A percentile compares a stretch with the other conserved stretches of the same genome.
phyloP scores from a whole-genome alignment of 371 early-diverging fungal genomes.

The Capillidium heterosporum region DNA sequence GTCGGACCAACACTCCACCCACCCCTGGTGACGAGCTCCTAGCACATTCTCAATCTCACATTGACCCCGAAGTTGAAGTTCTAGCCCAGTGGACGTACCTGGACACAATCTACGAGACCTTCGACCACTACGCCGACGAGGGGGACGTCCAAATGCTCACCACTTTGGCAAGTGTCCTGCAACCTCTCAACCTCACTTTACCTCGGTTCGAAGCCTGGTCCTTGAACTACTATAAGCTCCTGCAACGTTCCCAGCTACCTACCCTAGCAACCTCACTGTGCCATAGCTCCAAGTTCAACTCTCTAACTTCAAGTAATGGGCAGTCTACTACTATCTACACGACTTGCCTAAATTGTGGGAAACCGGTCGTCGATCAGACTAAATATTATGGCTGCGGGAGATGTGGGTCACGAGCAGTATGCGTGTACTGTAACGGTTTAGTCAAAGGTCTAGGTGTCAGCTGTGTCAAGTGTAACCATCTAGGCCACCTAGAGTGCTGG shows the following conservation, averaged over 20 bases:
- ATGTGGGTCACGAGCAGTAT: too few relatives aligned
- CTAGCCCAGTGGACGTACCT: constrained; percentile 32
- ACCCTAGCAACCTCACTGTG: constrained; percentile 34
- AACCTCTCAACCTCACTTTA: constrained; percentile 18
- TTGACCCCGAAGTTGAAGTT: constrained; percentile 13
- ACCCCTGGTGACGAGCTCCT: constrained; percentile 1
- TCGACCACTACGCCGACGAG: constrained; percentile 57
- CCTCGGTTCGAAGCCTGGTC: constrained; percentile 46
- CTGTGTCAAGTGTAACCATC: too few relatives aligned
- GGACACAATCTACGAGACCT: constrained; percentile 26
- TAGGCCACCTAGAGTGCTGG: too few relatives aligned
- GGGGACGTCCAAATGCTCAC: constrained; percentile 78
- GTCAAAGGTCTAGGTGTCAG: too few relatives aligned
- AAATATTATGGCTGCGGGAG: constrained; percentile 1
- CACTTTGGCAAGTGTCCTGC: constrained; percentile 41
- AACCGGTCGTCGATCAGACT: constrained; percentile 29
- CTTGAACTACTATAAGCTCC: constrained; percentile 48
- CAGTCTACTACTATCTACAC: constrained; percentile 57
- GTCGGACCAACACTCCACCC: constrained; percentile 8
- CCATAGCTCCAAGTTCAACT: constrained; percentile 31
- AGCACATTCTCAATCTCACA: neutral
- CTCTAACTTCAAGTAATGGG: constrained; percentile 36
- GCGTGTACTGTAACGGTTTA: too few relatives aligned
- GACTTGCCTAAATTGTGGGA: constrained; percentile 47
- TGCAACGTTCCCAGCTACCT: constrained; percentile 61